Base-by-base conservation (phyloP, 1,284 basidiomycete species). In the Malassezia restricta region DNA sequence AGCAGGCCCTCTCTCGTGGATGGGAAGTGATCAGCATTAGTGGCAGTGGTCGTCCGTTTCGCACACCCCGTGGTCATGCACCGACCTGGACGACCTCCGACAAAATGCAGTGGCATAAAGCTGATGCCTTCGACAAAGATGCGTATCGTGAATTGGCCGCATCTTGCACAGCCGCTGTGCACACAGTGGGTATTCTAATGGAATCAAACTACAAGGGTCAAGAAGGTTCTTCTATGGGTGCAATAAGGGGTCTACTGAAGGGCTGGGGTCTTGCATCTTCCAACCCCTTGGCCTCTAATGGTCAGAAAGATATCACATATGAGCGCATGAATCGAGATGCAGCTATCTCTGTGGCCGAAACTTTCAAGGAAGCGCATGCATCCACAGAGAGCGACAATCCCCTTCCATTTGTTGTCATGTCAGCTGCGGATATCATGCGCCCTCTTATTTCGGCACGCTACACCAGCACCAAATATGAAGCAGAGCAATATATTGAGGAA, bases 111-210 rank as follows among this genome's bases (percentile, higher is more conserved):
- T 72, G 70, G 70, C 62, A 63, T 24, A 49, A 62, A 17, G 70
- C 68, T 5, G 62, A 71, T 56, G 51, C 75, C 84, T 81, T 87
- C 88, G 76, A 81, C 40, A 88, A 89, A 0, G 76, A 81, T 45
- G 79, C 83, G 8, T 94, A 89, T 74, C 76, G 78, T 12, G 76
- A 81, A 50, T 76, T 90, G 15, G 77, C 92, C 32, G 77, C 80
- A 2, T 74, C 75, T 47, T 80, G 79, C 28, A 80, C 80, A 12
- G 88, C 86, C 3, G 85, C 94, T 24, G 88, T 96, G 33, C 89
- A 95, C 71, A 92, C 94, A 1, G 79, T 96, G n/a, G 92, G 92
- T 39, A 88, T 85, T 37, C 80, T 98, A 44, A 78, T 96, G 43
- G 88, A 94, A 73, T 77, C 78, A 5, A 78, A 77, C 39, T 98